Percentiles rank a stretch among this genome's conserved stretches.
These are phyloP conservation scores for Fusarium agapanthi DNA, from an alignment of 2,329 filamentous ascomycete species.

Conservation along the genomic window DNA sequence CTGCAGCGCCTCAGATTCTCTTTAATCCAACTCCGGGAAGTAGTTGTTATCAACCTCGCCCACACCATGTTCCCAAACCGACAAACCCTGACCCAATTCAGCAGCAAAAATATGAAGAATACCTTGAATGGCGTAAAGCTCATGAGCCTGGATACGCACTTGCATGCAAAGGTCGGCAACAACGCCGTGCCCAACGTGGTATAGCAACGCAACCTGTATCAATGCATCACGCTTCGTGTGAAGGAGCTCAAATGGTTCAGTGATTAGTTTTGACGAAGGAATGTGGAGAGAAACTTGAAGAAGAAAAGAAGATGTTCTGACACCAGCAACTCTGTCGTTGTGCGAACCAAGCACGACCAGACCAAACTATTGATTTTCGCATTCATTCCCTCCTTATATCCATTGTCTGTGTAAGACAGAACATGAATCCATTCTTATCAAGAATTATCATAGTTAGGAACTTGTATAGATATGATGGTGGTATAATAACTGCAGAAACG, in stretches of 20 bases:
- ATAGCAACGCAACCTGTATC: slow-evolving; percentile 1
- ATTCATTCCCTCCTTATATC: background rate
- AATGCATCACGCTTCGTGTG: background rate
- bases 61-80: slow-evolving; percentile 51
- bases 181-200: slow-evolving; percentile 47
- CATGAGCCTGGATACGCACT: slow-evolving; percentile 58
- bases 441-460: background rate
- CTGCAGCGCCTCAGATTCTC: background rate
- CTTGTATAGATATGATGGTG: background rate
- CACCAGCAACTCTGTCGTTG: background rate
- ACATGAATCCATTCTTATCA: background rate
- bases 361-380: background rate
- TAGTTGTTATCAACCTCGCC: background rate
- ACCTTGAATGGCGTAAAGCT: slow-evolving; percentile 59
- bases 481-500: slow-evolving; percentile 13
- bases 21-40: background rate
- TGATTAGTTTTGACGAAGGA: background rate
- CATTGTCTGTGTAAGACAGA: background rate
- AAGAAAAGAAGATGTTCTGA: background rate
- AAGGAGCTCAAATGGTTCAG: background rate
- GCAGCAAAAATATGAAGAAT: slow-evolving; percentile 59
- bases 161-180: slow-evolving; percentile 56
- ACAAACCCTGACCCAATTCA: slow-evolving; percentile 50
- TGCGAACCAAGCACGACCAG: background rate
- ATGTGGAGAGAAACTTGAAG: background rate